phyloP scores from a whole-genome alignment of 371 early-diverging fungal species.

The Quaeritorhiza haematococci region DNA sequence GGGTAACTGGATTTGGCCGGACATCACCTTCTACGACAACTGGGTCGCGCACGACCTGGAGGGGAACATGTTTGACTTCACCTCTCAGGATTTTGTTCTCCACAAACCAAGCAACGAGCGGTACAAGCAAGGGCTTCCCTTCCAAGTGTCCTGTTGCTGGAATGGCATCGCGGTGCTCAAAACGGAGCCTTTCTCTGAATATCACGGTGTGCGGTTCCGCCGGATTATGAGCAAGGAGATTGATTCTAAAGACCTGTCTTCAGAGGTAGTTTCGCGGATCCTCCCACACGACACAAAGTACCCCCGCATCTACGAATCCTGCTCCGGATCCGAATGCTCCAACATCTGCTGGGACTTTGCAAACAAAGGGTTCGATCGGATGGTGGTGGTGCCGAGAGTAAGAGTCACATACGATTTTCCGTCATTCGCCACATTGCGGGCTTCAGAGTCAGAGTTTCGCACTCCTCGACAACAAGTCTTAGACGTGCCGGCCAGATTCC shows the following conservation, averaged over 20 bases:
- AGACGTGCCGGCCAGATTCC: too few relatives aligned
- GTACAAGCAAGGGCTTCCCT: slow-evolving; percentile 23
- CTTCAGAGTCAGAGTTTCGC: too few relatives aligned
- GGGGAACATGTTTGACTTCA: slow-evolving; percentile 28
- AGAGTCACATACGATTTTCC: too few relatives aligned
- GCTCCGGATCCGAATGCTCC: not conserved
- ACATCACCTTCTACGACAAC: slow-evolving; percentile 34
- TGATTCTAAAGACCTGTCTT: not conserved
- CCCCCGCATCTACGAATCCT: too few relatives aligned
- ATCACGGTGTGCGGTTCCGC: slow-evolving; percentile 22
- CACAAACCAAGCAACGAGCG: slow-evolving; percentile 14
- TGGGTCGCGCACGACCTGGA: slow-evolving; percentile 47
- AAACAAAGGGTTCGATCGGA: not conserved
- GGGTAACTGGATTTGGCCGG: not conserved
- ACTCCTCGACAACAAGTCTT: too few relatives aligned
- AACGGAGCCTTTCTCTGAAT: slow-evolving; percentile 23
- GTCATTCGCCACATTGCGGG: too few relatives aligned
- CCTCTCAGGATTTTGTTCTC: not conserved
- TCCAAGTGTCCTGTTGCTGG: slow-evolving; percentile 50
- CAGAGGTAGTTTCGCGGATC: too few relatives aligned
- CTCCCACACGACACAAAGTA: too few relatives aligned
- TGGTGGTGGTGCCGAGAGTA: too few relatives aligned
- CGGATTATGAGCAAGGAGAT: too few relatives aligned
- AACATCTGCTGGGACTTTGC: not conserved
- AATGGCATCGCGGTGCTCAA: slow-evolving; percentile 43